Base-by-base conservation (phyloP, 202 grass and related monocot genomes). In the Setaria italica region DNA sequence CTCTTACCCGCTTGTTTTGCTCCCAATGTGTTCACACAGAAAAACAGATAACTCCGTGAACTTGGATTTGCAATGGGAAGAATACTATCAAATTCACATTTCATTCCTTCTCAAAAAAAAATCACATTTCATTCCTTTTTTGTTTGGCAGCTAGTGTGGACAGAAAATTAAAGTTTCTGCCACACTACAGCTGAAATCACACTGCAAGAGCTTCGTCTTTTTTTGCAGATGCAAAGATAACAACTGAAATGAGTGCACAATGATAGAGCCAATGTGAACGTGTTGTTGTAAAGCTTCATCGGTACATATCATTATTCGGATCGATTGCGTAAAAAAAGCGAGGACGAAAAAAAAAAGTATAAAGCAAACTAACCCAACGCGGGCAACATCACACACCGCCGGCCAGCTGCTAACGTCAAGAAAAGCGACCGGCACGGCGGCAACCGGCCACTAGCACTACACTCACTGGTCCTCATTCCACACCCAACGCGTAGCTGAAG, bases 401-500 rank as follows among this genome's bases (percentile, higher is more conserved):
- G 66, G 66, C 5, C 84, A 15, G 66, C 8, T 76, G 32, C 66
- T 42, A 20, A 46, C 49, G 68, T 80, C 58, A 32, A 68, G 39
- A 74, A 73, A 74, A 56, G 77, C 35, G 47, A 72, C 33, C 17
- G 51, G n/a, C 56, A 55, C 64, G 57, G 68, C 25, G 58, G 62
- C 45, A 63, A 65, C 45, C 25, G 25, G 25, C 25, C 76, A 65
- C 76, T 79, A 72, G 76, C 84, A 72, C 46, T 86, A 73, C 58
- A n/a, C 69, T 72, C 16, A 21, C 34, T 62, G 47, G 77, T 86
- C 68, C 84, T 66, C 84, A 2, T 73, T 86, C 80, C 84, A 80
- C 67, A 74, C 84, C 21, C 25, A 73, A 86, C 46, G 11, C 67
- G 1, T 65, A 25, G 25, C 25, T 25, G 25, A 25, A 25, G 49